Evolutionary conservation across 176 grass and related monocot species (phyloP).

Genomic region (Zea luxurians): DNA sequence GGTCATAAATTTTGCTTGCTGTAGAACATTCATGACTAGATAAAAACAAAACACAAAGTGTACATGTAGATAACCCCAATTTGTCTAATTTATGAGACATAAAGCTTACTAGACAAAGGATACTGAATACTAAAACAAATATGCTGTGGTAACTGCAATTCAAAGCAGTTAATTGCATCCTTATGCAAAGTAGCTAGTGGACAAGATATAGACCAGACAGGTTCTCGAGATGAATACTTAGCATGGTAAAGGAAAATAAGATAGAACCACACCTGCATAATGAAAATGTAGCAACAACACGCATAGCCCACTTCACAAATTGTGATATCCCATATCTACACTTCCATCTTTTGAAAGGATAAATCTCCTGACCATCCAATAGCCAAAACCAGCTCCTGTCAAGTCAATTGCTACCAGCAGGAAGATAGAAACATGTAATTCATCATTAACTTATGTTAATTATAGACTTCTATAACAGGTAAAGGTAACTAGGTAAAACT

Average conservation of each 20-base stretch:
- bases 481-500: neutral
- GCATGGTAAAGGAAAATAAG: neutral
- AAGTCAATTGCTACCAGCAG: slow-evolving; percentile 69
- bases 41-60: too few species aligned
- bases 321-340: slow-evolving; percentile 79
- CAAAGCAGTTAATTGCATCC: neutral
- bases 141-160: too few species aligned
- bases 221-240: slow-evolving; percentile 22
- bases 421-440: slow-evolving; percentile 76
- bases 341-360: slow-evolving; percentile 79
- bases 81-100: too few species aligned
- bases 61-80: too few species aligned
- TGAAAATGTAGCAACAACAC: slow-evolving; percentile 66
- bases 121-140: too few species aligned
- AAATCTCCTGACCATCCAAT: slow-evolving; percentile 87
- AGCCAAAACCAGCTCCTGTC: slow-evolving; percentile 81
- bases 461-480: slow-evolving; percentile 16
- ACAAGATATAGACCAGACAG: neutral
- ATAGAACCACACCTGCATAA: slow-evolving; percentile 65
- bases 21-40: too few species aligned
- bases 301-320: slow-evolving; percentile 95
- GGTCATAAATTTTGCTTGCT: too few species aligned
- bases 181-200: slow-evolving; percentile 13
- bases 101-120: too few species aligned
- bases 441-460: slow-evolving; percentile 21